Evolutionary conservation across 768 basidiomycete genomes (phyloP), one percentile per base, ranked within the genome.

Genomic region (Leccinellum rugosiceps): DNA sequence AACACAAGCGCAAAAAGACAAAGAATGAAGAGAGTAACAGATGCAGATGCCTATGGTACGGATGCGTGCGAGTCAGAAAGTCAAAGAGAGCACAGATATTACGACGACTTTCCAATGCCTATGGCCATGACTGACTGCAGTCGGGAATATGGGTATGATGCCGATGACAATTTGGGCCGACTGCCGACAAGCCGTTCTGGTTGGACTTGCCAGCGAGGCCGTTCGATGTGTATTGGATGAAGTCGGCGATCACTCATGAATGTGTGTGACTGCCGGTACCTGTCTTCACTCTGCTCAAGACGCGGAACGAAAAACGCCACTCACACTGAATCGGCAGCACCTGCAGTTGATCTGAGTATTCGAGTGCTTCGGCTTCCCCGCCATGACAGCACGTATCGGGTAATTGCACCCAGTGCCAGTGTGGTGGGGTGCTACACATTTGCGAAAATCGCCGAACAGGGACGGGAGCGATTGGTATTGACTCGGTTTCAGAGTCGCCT

Each of bases 251-350:
- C 55, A 32, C 35, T 62, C n/a, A 68, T 49, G 3, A 66, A 53
- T 8, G 46, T 17, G 3, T 59, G 55, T 0, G 52, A 15, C 30
- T 67, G 61, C n/a, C 71, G 61, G 48, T 50, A n/a, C n/a, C n/a
- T 6, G 26, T 26, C 26, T 3, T 11, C 52, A n/a, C 8, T 55
- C 45, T 47, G 13, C 13, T 13, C 43, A 26, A 3, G 26, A 26
- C 6, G 26, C 50, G 7, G 6, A 46, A 17, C 49, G 5, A 48
- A 1, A n/a, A 6, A 15, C 23, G 23, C 8, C 17, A 64, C 75
- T 54, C 57, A 81, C 81, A 65, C 71, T 45, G 65, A 52, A 32
- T 79, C 78, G 3, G 26, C 26, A 26, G 26, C 26, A 26, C 26
- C 26, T n/a, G n/a, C n/a, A n/a, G n/a, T n/a, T n/a, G n/a, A n/a